These are phyloP conservation scores for Zanthoxylum bungeanum DNA, from an alignment of 345 rosid genomes.

Conservation along the genomic window DNA sequence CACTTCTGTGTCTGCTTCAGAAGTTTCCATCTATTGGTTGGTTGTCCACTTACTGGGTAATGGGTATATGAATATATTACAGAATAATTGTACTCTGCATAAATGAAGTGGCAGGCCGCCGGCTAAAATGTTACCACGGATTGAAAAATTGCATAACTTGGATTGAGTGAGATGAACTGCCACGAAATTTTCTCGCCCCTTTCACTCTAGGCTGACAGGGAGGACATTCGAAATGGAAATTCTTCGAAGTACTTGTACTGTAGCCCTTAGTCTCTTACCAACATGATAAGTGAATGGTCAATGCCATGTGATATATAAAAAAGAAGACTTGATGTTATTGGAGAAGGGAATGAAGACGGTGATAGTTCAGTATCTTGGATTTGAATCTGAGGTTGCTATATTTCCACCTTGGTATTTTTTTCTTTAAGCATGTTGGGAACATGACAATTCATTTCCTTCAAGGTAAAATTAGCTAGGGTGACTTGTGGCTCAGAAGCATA, in stretches of 20 bases:
- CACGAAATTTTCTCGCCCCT: no score
- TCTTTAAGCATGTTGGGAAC: not conserved
- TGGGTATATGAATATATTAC: not conserved
- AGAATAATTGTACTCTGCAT: not conserved
- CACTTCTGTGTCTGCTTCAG: not conserved
- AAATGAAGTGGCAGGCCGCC: not conserved
- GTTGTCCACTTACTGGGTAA: constrained; percentile 6
- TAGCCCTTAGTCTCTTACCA: no score
- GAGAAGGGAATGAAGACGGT: not conserved
- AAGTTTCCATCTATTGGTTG: not conserved
- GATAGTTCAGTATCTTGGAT: not conserved
- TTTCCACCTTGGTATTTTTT: not conserved
- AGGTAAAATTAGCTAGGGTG: not conserved
- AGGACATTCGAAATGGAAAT: no score
- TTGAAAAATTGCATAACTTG: no score
- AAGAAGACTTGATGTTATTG: not conserved
- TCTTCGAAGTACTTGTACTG: no score
- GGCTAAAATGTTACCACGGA: not conserved
- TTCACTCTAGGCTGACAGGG: no score
- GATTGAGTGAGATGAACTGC: no score
- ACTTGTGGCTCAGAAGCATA: not conserved
- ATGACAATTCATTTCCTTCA: not conserved
- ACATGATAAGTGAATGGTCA: not conserved
- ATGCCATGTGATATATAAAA: not conserved
- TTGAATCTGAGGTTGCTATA: not conserved